Base-by-base conservation (phyloP, 768 basidiomycete species). In the Kwoniella pini region DNA sequence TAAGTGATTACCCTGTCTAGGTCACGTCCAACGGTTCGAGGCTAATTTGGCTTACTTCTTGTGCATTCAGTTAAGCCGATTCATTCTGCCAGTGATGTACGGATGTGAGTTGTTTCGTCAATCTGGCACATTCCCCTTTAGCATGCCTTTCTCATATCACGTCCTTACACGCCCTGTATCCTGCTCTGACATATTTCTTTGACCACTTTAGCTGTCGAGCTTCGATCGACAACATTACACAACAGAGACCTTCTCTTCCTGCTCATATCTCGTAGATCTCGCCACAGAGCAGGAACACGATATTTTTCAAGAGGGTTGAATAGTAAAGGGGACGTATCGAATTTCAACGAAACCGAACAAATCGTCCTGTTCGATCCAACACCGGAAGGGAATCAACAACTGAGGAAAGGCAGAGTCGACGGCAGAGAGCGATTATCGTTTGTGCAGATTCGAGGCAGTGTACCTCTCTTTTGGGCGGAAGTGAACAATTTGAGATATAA, bases 301-400 rank as follows among this genome's bases (percentile, higher is more conserved):
- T 98, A 95, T 83, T 96, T 98, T 81, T 85, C 91, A 19, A 87
- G 96, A 46, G 96, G 96, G 4, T 83, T 99, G 67, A 93, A 98
- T 77, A 81, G 85, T 19, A 82, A 88, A 9, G 96, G 94, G 1
- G 85, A 97, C 75, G 90, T 90, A 40, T 91, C 93, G 58, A 99
- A 99, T 79, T 98, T 91, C 80, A 96, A 97, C 76, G 96, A 99
- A 79, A 95, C 96, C 5, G 96, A 99, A 75, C 96, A 98, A 76
- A 82, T 99, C 60, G 81, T 95, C 26, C 82, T 95, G 15, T 83
- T 94, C 12, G 89, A 91, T 53, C 64, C 73, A 0, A 43, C 77
- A 12, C 68, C 77, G 2, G 42, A 50, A 11, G 70, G 69, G 1
- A 61, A 66, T 30, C 54, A 64, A 30, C 56, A 64, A 30, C 48